These are phyloP conservation scores for Cystobasidiopsis lactophilus DNA, from an alignment of 768 basidiomycete species.

Conservation along the genomic window DNA sequence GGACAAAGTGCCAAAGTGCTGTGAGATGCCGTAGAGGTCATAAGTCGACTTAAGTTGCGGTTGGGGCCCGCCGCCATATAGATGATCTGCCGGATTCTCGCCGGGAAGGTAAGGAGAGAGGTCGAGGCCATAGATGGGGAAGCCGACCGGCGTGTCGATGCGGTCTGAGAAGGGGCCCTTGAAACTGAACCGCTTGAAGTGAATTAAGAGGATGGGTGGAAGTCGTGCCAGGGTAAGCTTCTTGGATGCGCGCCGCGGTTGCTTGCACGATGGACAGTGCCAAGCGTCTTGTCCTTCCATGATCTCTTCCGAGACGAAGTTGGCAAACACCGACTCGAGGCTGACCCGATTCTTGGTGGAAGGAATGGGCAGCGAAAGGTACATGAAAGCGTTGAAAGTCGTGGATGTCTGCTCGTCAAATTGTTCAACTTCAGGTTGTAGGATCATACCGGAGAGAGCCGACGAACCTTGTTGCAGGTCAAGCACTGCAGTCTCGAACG, in stretches of 20 bases:
- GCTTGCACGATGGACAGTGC: slow-evolving; percentile 83
- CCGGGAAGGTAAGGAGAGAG: slow-evolving; percentile 63
- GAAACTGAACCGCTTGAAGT: slow-evolving; percentile 75
- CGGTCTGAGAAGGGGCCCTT: slow-evolving; percentile 88
- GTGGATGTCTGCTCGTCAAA: slow-evolving; percentile 57
- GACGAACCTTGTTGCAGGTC: slow-evolving; percentile 60
- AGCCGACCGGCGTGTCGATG: slow-evolving; percentile 83
- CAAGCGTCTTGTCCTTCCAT: slow-evolving; percentile 56
- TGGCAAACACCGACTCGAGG: slow-evolving; percentile 60
- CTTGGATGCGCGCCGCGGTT: slow-evolving; percentile 63
- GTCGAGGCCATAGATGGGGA: slow-evolving; percentile 42
- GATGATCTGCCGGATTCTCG: slow-evolving; percentile 42
- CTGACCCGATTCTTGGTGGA: slow-evolving; percentile 40
- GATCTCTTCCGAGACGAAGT: slow-evolving; percentile 72
- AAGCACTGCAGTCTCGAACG: slow-evolving; percentile 68
- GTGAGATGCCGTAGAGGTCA: slow-evolving; percentile 85
- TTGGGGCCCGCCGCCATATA: neutral
- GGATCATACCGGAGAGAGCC: slow-evolving; percentile 12
- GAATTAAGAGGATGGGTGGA: slow-evolving; percentile 76
- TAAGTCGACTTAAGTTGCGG: slow-evolving; percentile 68
- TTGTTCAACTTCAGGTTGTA: slow-evolving; percentile 2
- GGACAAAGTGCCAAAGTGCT: slow-evolving; percentile 81
- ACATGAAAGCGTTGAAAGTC: slow-evolving; percentile 90
- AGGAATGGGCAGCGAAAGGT: slow-evolving; percentile 74
- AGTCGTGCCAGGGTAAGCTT: slow-evolving; percentile 71